Percentiles rank a stretch among this genome's conserved stretches.
These are phyloP conservation scores for Fusarium brevicatenulatum DNA, from an alignment of 2,329 filamentous ascomycete species.

Conservation along the genomic window DNA sequence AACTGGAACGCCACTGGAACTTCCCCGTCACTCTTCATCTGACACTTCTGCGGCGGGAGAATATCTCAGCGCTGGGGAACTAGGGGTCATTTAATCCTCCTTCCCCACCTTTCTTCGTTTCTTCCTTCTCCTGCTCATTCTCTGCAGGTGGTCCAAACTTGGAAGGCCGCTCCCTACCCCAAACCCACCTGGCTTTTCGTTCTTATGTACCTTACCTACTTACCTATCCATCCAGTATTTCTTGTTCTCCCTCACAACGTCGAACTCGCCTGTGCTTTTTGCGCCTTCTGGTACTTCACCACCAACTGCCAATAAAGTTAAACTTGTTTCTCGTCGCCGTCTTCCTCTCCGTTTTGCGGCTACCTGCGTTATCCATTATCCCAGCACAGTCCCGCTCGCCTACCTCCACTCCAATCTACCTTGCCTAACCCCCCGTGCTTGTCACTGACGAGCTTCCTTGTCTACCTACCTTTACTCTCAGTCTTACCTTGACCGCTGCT, in stretches of 20 bases:
- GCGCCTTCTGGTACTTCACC: slow-evolving; percentile 19
- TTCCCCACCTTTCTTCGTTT: slow-evolving; percentile 43
- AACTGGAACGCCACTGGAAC: slow-evolving; percentile 27
- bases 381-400: slow-evolving; percentile 26
- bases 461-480: slow-evolving; percentile 15
- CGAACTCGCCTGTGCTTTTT: slow-evolving; percentile 15
- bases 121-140: slow-evolving; percentile 34
- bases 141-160: slow-evolving; percentile 27
- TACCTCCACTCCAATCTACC: slow-evolving; percentile 34
- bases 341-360: slow-evolving; percentile 29
- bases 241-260: slow-evolving; percentile 22
- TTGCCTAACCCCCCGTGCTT: slow-evolving; percentile 22
- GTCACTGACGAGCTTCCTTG: slow-evolving; percentile 34
- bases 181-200: slow-evolving; percentile 22
- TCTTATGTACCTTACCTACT: slow-evolving; percentile 3
- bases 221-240: slow-evolving; percentile 20
- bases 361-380: slow-evolving; percentile 26
- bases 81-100: slow-evolving; percentile 32
- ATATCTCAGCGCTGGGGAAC: slow-evolving; percentile 27
- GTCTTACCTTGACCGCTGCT: slow-evolving; percentile 39
- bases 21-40: slow-evolving; percentile 27
- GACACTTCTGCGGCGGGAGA: slow-evolving; percentile 26
- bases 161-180: slow-evolving; percentile 28
- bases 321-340: slow-evolving; percentile 11
- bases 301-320: slow-evolving; percentile 18